Evolutionary conservation across 345 rosid genomes (phyloP).

Genomic region (Lepidium africanum): DNA sequence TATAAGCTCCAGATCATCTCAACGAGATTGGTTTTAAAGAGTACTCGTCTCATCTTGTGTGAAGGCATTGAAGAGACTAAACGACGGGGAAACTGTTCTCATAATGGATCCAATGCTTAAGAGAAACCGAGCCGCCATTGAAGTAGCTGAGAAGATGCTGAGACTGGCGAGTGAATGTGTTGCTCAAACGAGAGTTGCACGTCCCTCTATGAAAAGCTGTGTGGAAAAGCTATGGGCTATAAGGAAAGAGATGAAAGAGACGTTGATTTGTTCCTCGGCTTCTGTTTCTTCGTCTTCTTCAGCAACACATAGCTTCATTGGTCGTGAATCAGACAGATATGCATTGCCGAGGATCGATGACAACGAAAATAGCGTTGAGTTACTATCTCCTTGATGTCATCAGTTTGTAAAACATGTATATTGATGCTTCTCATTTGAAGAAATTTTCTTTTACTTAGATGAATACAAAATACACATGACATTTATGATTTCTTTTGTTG

Average conservation of each 20-base stretch:
- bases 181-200: conserved; percentile 39
- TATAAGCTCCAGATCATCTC: background rate
- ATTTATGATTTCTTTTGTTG: background rate
- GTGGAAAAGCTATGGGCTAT: conserved; percentile 68
- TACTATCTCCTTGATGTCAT: conserved; percentile 17
- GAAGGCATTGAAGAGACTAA: conserved; percentile 73
- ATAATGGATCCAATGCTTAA: conserved; percentile 69
- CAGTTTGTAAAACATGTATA: conserved; percentile 6
- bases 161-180: conserved; percentile 63
- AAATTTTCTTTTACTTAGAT: background rate
- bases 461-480: background rate
- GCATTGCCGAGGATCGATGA: conserved; percentile 21
- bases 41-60: conserved; percentile 1
- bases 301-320: conserved; percentile 15
- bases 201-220: conserved; percentile 74
- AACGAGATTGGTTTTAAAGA: too few species aligned
- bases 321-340: conserved; percentile 17
- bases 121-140: conserved; percentile 58
- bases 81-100: conserved; percentile 48
- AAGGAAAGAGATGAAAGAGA: conserved; percentile 55
- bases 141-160: conserved; percentile 51
- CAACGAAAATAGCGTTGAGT: conserved; percentile 19
- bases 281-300: conserved; percentile 33
- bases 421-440: background rate
- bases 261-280: conserved; percentile 23